Evolutionary conservation across 2,329 filamentous ascomycete species (phyloP).

Genomic region (Metarhizium brunneum): DNA sequence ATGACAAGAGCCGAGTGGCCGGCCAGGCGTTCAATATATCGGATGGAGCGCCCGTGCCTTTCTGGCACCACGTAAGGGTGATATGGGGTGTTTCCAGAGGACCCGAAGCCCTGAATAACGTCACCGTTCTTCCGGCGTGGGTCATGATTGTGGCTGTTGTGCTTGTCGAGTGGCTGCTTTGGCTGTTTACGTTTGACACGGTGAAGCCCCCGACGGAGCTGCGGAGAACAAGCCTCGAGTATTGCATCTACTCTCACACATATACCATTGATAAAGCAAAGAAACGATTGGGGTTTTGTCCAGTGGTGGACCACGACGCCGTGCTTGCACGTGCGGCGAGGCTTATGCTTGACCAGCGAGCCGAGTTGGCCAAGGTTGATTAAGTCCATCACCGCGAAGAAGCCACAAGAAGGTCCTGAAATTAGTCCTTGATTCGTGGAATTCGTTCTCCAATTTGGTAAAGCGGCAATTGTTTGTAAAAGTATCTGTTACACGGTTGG

Average conservation of each 20-base stretch:
- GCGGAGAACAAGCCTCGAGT: conserved; percentile 12
- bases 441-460: no score
- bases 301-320: conserved; percentile 9
- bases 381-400: no score
- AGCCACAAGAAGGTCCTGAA: no score
- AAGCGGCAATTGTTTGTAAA: no score
- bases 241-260: conserved; percentile 12
- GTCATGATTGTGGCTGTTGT: conserved; percentile 10
- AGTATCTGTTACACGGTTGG: no score
- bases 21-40: conserved; percentile 28
- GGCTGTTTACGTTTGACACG: conserved; percentile 15
- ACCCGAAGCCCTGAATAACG: conserved; percentile 1
- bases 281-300: conserved; percentile 10
- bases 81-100: conserved; percentile 15
- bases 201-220: conserved; percentile 14
- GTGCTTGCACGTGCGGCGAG: not conserved
- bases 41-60: conserved; percentile 20
- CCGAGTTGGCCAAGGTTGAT: not conserved
- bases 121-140: conserved; percentile 16
- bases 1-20: conserved; percentile 12
- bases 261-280: conserved; percentile 11
- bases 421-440: no score
- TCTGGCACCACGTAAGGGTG: conserved; percentile 20
- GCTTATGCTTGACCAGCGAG: not conserved
- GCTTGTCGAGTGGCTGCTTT: conserved; percentile 13